These are phyloP conservation scores for Yamadazyma sp. DNA, from an alignment of 805 yeast genomes.

Conservation along the genomic window DNA sequence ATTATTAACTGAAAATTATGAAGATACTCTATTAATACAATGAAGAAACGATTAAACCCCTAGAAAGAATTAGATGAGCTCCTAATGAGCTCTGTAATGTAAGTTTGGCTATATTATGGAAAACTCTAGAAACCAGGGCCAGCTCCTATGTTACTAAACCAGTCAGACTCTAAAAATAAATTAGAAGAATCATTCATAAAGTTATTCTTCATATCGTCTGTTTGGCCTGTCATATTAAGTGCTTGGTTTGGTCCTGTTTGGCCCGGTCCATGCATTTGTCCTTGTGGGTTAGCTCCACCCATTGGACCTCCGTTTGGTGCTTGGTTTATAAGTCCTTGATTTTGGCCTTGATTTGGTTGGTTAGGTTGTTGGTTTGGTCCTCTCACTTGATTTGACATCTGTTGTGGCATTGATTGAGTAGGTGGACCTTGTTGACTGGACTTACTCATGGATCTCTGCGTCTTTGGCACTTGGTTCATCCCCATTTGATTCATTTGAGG, in stretches of 20 bases:
- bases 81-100: too few relatives aligned
- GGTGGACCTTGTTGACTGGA: not conserved
- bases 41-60: too few relatives aligned
- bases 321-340: not conserved
- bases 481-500: conserved; percentile 6
- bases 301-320: too few relatives aligned
- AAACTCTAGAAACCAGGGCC: conserved; percentile 31
- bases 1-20: too few relatives aligned
- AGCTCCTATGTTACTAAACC: conserved; percentile 32
- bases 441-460: too few relatives aligned
- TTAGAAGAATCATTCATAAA: conserved; percentile 10
- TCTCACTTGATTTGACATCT: not conserved
- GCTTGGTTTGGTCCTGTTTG: too few relatives aligned
- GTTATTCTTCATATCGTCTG: conserved; percentile 6
- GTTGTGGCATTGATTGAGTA: not conserved
- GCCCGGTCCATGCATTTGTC: conserved; percentile 9
- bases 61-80: too few relatives aligned
- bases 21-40: too few relatives aligned
- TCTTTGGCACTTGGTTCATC: conserved; percentile 4
- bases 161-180: conserved; percentile 19
- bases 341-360: not conserved
- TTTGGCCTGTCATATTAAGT: not conserved
- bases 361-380: not conserved
- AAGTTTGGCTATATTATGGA: too few relatives aligned
- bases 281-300: conserved; percentile 3